Evolutionary conservation across 164 flowering plant genomes (phyloP), one percentile per base, ranked within the genome.

Genomic region (Magnolia changhungtana): DNA sequence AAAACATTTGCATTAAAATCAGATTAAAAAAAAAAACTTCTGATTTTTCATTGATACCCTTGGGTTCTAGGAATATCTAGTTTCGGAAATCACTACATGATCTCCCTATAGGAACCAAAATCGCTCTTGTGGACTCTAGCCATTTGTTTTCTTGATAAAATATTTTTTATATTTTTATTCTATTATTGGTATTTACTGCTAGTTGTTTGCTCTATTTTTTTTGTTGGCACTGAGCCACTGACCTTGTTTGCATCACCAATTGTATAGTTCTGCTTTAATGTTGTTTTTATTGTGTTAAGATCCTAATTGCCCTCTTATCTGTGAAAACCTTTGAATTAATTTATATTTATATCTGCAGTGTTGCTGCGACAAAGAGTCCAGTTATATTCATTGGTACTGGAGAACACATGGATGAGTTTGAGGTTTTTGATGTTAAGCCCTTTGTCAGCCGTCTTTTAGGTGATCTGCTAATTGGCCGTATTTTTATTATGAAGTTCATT

Each of bases 401-500:
- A 82, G 99, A 96, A 78, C 99, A 96, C 80, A 96, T 96, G 97
- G 99, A 94, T 81, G 99, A 96, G 86, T 96, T 96, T 85, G 98
- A 96, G 87, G 92, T 94, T 74, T 96, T 96, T 87, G 98, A 96
- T 87, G 98, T 94, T 63, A 94, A 96, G 80, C 96, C 99, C 27
- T 96, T 96, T 83, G 99, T 96, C 75, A 94, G 97, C 81, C 91
- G 99, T 64, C 98, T 95, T 69, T 80, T 96, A 80, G 99, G 99
- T 96, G 71, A 68, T 63, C 23, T 13, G 24, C n/a, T 27, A 16
- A 14, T 59, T 16, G 63, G 61, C 63, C 11, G 13, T 8, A 24
- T 67, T 67, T 55, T 16, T 55, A 55, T 10, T 55, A 9, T 8
- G 59, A 10, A 8, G 2, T 55, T 8, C 8, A 0, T 16, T 55